Base-by-base conservation (phyloP, 495 filamentous ascomycete genomes). In the Aspergillus egyptiacus region DNA sequence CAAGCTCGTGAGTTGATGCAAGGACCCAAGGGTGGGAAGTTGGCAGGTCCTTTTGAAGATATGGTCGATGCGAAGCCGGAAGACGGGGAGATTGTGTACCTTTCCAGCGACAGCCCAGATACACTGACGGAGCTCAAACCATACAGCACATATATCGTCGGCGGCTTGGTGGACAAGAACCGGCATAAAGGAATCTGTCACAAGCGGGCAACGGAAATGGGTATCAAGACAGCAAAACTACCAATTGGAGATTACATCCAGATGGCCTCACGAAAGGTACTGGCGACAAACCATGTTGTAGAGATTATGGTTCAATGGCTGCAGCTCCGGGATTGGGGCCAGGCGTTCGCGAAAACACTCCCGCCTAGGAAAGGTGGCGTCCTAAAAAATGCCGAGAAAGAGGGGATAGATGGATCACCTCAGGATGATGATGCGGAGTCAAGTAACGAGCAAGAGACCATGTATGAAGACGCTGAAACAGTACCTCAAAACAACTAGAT, bases 231-330 rank as follows among this genome's bases (percentile, higher is more conserved):
- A 0, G 93, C 91, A 0, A 91, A 87, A 63, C 62, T 99, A 18
- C 93, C 93, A 0, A 96, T 99, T 58, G 86, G 89, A 2, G 81
- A 97, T 14, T 97, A 85, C 55, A 84, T 99, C 73, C 73, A 85
- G 43, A 94, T 99, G 89, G 69, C 80, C 22, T 87, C 83, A 49
- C 80, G 93, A 11, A 78, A 80, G 48, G 85, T 99, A 2, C 67
- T 99, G 34, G 81, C 89, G 5, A 95, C 90, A 10, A 97, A 97
- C 59, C 93, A 99, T 59, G 93, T 99, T 0, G 75, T 86, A 33
- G 93, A 97, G 64, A 97, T 99, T 51, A 96, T 99, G 87, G 61
- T 93, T 23, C 80, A 82, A 50, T 99, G 93, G 87, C 56, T 99
- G 45, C 87, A 95, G 54, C 73, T 77, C 22, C 83, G 85, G 0